Percentiles rank a stretch among this genome's conserved stretches.
Evolutionary conservation across 495 filamentous ascomycete species (phyloP).

Genomic region (Xanthoparmelia taractica): DNA sequence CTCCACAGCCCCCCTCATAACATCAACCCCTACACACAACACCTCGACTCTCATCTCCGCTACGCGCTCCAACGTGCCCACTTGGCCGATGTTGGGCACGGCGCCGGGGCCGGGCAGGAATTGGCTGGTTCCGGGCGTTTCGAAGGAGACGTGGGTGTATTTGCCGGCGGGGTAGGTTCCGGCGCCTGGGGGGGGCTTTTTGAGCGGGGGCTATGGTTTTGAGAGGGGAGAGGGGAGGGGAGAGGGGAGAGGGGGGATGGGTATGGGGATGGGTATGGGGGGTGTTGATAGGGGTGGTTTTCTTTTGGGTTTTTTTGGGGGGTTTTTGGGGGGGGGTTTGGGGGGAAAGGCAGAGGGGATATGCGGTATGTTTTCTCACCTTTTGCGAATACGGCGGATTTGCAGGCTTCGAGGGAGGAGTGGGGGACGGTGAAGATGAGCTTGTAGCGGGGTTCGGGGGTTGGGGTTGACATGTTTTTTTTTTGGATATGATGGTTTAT

Average conservation of each 20-base stretch:
- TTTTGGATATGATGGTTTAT: not conserved
- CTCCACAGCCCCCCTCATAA: slow-evolving; percentile 40
- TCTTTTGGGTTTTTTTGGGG: too few species aligned
- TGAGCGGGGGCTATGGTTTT: not conserved
- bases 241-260: not conserved
- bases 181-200: slow-evolving; percentile 27
- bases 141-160: slow-evolving; percentile 39
- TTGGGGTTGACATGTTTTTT: not conserved
- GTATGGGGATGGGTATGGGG: too few species aligned
- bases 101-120: slow-evolving; percentile 38
- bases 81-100: slow-evolving; percentile 35
- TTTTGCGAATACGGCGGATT: slow-evolving; percentile 40
- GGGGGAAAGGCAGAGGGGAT: too few species aligned
- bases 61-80: slow-evolving; percentile 39
- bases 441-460: slow-evolving; percentile 36
- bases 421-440: slow-evolving; percentile 44
- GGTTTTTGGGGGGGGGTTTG: too few species aligned
- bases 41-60: slow-evolving; percentile 48
- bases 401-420: slow-evolving; percentile 36
- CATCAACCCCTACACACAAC: slow-evolving; percentile 43
- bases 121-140: slow-evolving; percentile 36
- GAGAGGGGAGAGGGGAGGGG: not conserved
- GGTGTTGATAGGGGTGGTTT: too few species aligned
- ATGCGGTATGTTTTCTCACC: slow-evolving; percentile 9
- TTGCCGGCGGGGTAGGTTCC: slow-evolving; percentile 40